phyloP scores from a whole-genome alignment of 805 yeast species.

The Candida dendrica region DNA sequence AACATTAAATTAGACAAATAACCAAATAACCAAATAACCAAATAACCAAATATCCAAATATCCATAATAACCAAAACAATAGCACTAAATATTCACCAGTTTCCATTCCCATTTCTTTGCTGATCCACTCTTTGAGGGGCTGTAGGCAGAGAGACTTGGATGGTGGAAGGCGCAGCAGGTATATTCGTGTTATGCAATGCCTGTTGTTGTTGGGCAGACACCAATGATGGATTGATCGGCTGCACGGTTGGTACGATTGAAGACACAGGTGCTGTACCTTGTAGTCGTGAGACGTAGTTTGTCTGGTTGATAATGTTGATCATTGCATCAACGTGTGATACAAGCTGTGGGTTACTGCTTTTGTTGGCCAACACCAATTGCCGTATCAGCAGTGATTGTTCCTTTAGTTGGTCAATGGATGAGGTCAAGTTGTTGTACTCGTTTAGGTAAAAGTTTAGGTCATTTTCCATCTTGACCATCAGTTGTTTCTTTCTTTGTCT shows the following conservation, averaged over 20 bases:
- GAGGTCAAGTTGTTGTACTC: conserved; percentile 62
- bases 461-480: conserved; percentile 75
- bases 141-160: neutral
- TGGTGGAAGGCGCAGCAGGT: neutral
- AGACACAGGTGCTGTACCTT: conserved; percentile 20
- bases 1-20: too few relatives aligned
- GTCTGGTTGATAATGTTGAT: conserved; percentile 14
- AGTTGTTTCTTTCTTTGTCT: conserved; percentile 90
- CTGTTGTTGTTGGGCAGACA: conserved; percentile 12
- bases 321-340: conserved; percentile 31
- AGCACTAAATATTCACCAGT: too few relatives aligned
- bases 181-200: neutral
- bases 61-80: too few relatives aligned
- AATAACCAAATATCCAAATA: too few relatives aligned
- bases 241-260: conserved; percentile 21
- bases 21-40: too few relatives aligned
- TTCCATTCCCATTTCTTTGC: too few relatives aligned
- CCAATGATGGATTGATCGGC: conserved; percentile 21
- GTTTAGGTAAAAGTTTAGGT: conserved; percentile 58
- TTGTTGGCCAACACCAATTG: conserved; percentile 36
- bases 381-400: conserved; percentile 46
- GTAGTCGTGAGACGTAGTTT: conserved; percentile 18
- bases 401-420: conserved; percentile 52
- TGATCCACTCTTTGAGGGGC: too few relatives aligned
- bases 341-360: conserved; percentile 30